These are phyloP conservation scores for Xylariaceae sp. DNA, from an alignment of 2,329 filamentous ascomycete genomes.

Conservation along the genomic window DNA sequence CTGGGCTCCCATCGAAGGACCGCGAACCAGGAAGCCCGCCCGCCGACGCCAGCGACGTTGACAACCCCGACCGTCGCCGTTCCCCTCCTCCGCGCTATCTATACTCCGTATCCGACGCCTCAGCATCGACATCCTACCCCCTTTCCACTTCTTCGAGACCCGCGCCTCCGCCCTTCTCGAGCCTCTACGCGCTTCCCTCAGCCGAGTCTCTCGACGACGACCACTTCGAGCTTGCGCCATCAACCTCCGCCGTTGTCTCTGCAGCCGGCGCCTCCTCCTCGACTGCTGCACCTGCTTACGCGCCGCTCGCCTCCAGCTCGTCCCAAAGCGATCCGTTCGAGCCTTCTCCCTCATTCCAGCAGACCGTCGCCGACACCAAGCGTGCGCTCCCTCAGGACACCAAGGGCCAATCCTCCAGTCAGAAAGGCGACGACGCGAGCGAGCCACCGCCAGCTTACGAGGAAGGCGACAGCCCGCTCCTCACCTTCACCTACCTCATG, in stretches of 20 bases:
- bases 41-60: conserved; percentile 11
- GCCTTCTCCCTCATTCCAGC: conserved; percentile 33
- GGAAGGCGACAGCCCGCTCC: conserved; percentile 86
- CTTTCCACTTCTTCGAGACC: conserved; percentile 24
- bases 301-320: conserved; percentile 32
- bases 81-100: conserved; percentile 55
- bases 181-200: conserved; percentile 40
- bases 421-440: conserved; percentile 65
- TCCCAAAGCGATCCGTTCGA: conserved; percentile 27
- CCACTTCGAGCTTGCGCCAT: conserved; percentile 19
- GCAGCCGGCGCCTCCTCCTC: conserved; percentile 28
- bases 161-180: conserved; percentile 53
- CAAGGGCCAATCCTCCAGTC: conserved; percentile 63
- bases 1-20: conserved; percentile 26
- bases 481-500: conserved; percentile 95
- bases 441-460: conserved; percentile 95
- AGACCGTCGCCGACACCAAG: conserved; percentile 67
- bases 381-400: conserved; percentile 73
- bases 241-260: conserved; percentile 16
- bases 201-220: conserved; percentile 22
- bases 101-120: conserved; percentile 50
- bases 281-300: conserved; percentile 49
- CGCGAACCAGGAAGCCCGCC: conserved; percentile 12
- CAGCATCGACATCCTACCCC: conserved; percentile 34
- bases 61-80: conserved; percentile 29